Conservation (phyloP, 305 asterid genomes). For the Solanum hybrid region DNA sequence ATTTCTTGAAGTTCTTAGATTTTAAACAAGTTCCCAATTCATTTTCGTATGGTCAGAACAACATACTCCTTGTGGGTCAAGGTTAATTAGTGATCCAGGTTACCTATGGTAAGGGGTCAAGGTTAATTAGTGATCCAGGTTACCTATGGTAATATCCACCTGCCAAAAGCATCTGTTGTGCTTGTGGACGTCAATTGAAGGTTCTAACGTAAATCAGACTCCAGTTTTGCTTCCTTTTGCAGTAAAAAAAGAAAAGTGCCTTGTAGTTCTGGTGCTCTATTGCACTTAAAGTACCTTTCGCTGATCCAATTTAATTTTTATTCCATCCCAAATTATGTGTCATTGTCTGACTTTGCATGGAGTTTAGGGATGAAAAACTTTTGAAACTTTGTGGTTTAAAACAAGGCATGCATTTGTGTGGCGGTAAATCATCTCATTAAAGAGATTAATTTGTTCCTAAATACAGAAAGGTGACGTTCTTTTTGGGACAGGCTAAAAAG, state of each 20-base stretch:
- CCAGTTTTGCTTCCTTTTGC: neutral
- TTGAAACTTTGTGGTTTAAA: neutral
- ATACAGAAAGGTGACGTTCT: neutral
- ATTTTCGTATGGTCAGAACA: neutral
- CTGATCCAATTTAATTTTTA: neutral
- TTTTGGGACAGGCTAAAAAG: neutral
- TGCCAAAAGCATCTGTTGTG: neutral
- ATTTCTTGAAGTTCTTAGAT: neutral
- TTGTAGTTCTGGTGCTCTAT: neutral
- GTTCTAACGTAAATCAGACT: neutral
- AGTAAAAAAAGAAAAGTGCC: neutral
- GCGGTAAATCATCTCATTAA: neutral
- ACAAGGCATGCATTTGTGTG: neutral
- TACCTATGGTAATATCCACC: neutral
- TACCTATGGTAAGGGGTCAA: neutral
- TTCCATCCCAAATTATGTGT: neutral
- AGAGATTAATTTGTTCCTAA: neutral
- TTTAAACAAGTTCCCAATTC: neutral
- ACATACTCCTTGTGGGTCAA: neutral
- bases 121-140: neutral
- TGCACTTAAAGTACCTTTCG: neutral
- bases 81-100: neutral
- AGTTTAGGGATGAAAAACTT: neutral
- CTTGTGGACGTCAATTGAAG: neutral
- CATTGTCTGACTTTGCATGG: neutral